Base-by-base conservation (phyloP, 1,284 basidiomycete species). In the Boletellus sp. region DNA sequence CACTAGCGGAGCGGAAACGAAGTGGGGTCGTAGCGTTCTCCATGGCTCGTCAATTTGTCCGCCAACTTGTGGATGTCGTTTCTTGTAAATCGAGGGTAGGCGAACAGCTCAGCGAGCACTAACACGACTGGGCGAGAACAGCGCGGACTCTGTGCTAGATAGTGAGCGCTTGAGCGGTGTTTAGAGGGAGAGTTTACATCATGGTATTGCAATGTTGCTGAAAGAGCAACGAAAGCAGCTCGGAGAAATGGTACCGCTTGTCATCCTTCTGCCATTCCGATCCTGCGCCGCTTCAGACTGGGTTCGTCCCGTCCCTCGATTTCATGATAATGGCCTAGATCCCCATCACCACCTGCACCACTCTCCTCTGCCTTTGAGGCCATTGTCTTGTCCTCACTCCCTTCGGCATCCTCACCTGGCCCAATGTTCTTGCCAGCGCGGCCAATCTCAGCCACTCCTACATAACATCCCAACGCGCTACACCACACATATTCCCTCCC, bases 401-500 rank as follows among this genome's bases (percentile, higher is more conserved):
- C 36, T 14, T 44, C 26, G 6, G n/a, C 23, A 10, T 46, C 32
- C 20, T 11, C 26, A 17, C 35, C 25, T 20, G 5, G 10, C 19
- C 0, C 38, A 1, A 4, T 33, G 21, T 21, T 36, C 23, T 5
- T 35, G 8, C 1, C 29, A 35, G 19, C 47, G 14, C 10, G 27
- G 3, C 13, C n/a, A n/a, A 13, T 4, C 29, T 43, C 42, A 9
- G 27, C 36, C 23, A 7, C 21, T 6, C 45, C 52, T 14, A 77
- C 56, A 60, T 86, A 87, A 47, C 80, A 80, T 2, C 77, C 79
- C 41, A 84, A 55, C 7, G 65, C 63, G 14, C 74, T 67, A 59
- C 70, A 78, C 87, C 87, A 89, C 4, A 77, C 67, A 57, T 78
- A 87, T 48, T 80, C 76, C 56, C 88, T 82, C 11, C 70, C 66